Base-by-base conservation (phyloP, 2,329 filamentous ascomycete genomes). In the Calonectria pseudoturangicola region DNA sequence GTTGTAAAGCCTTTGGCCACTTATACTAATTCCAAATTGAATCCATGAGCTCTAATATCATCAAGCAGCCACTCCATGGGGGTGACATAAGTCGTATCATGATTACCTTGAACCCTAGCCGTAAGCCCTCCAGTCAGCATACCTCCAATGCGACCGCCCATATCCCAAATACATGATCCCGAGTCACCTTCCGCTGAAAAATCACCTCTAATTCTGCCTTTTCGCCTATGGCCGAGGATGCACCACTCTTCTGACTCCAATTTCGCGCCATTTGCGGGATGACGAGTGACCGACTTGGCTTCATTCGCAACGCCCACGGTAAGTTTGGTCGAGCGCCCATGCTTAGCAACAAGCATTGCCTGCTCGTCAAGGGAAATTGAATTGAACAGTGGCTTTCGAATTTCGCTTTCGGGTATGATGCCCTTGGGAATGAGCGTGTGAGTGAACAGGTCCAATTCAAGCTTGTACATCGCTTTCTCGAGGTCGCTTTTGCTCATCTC, bases 11-110 rank as follows among this genome's bases (percentile, higher is more conserved):
- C n/a, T n/a, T 47, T 47, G 6, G 12, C 45, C n/a, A 48, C 25
- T 48, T 9, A 48, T 2, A 63, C 25, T 8, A 66, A 28, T 28
- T 71, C 54, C 6, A 75, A 50, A 1, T 75, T 27, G 16, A 47
- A 70, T 0, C 71, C 74, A 13, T 56, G 21, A 0, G 2, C 16
- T 13, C 25, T 51, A 5, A 75, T 71, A 41, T 74, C 71, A 0
- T 70, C 25, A 3, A 76, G 56, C 0, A 76, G 69, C 69, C 73
- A 76, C 15, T 75, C 48, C 2, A 74, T 71, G 0, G 71, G 66
- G 0, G 74, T 72, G 0, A 45, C 71, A 45, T 75, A 76, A 7
- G 60, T 27, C 1, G 41, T 25, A 33, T 72, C 51, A 1, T 1
- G 2, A 6, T 2, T 12, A 36, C n/a, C 66, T 18, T 10, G n/a